These are phyloP conservation scores for Rhizopogon vesiculosus DNA, from an alignment of 768 basidiomycete species.

Conservation along the genomic window DNA sequence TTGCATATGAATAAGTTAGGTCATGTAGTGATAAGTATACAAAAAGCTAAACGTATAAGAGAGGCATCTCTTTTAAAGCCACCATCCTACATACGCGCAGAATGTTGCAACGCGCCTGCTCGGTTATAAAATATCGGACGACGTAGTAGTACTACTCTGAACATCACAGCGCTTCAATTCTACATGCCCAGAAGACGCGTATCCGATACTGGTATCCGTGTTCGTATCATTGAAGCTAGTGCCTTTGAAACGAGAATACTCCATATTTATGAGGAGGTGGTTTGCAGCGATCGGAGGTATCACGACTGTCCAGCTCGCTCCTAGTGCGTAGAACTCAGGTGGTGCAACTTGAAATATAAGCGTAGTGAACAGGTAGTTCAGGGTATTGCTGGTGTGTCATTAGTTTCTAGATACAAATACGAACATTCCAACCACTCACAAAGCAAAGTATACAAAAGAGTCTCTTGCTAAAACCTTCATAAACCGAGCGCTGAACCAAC, in stretches of 20 bases:
- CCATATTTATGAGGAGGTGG: constrained; percentile 1
- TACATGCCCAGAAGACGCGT: not conserved
- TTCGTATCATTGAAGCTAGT: no score
- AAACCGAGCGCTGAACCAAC: constrained; percentile 1
- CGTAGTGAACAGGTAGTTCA: not conserved
- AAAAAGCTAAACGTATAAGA: no score
- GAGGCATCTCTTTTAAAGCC: not conserved
- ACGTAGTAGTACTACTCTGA: not conserved
- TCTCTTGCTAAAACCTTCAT: constrained; percentile 1
- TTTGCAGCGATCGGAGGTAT: constrained; percentile 2
- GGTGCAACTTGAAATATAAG: not conserved
- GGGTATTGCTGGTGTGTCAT: not conserved
- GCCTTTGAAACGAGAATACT: not conserved
- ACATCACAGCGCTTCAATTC: not conserved
- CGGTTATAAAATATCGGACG: not conserved
- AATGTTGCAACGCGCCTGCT: not conserved
- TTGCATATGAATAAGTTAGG: no score
- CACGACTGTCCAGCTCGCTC: not conserved
- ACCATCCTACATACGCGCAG: not conserved
- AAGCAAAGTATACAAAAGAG: constrained; percentile 2
- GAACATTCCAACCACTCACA: not conserved
- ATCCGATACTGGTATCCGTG: not conserved
- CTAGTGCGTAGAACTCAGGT: not conserved
- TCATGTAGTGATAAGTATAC: no score
- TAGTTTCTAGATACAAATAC: not conserved